A percentile compares a stretch with the other conserved stretches of the same genome.
Evolutionary conservation across 306 rosid species (phyloP).

Genomic region (Alnus glutinosa): DNA sequence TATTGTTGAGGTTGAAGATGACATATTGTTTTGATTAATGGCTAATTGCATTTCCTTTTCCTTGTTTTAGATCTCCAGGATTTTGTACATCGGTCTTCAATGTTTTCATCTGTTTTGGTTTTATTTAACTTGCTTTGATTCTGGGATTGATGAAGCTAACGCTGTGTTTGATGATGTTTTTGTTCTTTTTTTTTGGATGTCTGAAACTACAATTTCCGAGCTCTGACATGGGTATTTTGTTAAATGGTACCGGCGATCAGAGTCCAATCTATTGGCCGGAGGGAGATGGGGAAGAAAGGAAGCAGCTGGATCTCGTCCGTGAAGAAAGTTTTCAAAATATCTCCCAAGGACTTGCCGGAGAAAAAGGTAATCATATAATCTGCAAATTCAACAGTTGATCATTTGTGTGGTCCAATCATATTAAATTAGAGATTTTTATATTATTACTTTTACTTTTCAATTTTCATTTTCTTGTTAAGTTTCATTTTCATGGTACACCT

Average conservation of each 20-base stretch:
- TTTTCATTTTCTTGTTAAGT: not conserved
- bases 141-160: not conserved
- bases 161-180: not conserved
- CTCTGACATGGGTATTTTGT: constrained; percentile 27
- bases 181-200: not conserved
- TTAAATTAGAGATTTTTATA: too few species aligned
- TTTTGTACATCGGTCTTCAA: not conserved
- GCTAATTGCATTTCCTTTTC: not conserved
- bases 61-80: not conserved
- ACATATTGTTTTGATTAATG: not conserved
- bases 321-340: constrained; percentile 77
- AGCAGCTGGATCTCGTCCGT: constrained; percentile 84
- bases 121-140: not conserved
- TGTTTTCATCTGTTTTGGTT: not conserved
- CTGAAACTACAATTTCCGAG: constrained; percentile 9
- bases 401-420: not conserved
- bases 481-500: not conserved
- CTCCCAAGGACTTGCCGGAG: constrained; percentile 64
- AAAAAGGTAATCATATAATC: constrained; percentile 48
- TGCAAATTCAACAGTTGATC: not conserved
- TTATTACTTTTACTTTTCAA: not conserved
- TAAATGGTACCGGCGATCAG: constrained; percentile 16
- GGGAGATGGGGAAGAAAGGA: constrained; percentile 88
- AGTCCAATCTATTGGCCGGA: constrained; percentile 29
- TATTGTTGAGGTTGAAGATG: not conserved